phyloP scores from a whole-genome alignment of 345 rosid species.

The Turritis glabra region DNA sequence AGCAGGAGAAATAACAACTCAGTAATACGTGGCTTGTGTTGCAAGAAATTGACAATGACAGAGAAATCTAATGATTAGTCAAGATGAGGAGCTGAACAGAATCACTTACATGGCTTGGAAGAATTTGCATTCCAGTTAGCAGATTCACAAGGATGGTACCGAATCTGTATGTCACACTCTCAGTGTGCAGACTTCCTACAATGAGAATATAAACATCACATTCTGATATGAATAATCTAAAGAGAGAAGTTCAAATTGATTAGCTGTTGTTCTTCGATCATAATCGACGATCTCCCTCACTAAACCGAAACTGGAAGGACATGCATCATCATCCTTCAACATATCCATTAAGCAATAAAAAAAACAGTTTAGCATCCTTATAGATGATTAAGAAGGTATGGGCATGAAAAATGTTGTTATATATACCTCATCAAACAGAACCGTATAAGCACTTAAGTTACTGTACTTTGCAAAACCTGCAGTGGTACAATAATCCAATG shows the following conservation, averaged over 20 bases:
- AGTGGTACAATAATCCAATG: conserved; percentile 62
- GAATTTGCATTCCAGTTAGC: conserved; percentile 71
- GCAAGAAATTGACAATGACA: neutral
- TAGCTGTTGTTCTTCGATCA: conserved; percentile 66
- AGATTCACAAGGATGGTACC: conserved; percentile 71
- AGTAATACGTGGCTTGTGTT: neutral
- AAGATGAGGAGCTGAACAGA: neutral
- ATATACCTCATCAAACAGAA: conserved; percentile 82
- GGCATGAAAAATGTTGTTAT: neutral
- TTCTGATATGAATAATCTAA: neutral
- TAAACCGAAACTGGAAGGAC: conserved; percentile 89
- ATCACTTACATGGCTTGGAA: conserved; percentile 71
- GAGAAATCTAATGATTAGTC: neutral
- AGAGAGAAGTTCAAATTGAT: neutral
- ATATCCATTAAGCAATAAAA: neutral
- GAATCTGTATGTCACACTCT: conserved; percentile 70
- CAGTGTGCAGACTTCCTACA: conserved; percentile 71
- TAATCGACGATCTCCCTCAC: conserved; percentile 62
- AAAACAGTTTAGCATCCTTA: neutral
- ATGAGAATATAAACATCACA: conserved; percentile 4
- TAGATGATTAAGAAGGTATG: neutral
- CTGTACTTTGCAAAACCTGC: conserved; percentile 66
- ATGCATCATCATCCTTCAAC: conserved; percentile 75
- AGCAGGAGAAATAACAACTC: neutral
- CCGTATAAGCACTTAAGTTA: conserved; percentile 75